Percentiles rank a stretch among this genome's conserved stretches.
Conservation (phyloP, 1,284 basidiomycete genomes). For the Puccinia hordei region DNA sequence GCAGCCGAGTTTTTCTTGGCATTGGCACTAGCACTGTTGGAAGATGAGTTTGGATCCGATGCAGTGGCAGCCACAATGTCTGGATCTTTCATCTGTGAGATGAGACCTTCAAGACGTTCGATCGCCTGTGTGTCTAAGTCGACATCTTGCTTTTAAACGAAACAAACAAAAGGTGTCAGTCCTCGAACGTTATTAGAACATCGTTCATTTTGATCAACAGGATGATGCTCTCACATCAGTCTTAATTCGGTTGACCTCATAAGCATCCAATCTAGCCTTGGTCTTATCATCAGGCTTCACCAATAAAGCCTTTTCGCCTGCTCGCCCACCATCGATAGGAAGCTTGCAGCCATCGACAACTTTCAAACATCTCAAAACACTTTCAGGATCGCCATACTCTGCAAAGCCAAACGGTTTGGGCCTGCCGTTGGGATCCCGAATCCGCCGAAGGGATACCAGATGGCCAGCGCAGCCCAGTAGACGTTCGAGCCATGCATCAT, state of each 20-base stretch:
- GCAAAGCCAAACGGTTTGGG: conserved; percentile 58
- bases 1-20: conserved; percentile 47
- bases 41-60: conserved; percentile 23
- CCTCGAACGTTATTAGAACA: neutral
- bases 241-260: conserved; percentile 55
- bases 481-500: conserved; percentile 56
- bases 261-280: conserved; percentile 55
- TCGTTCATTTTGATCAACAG: neutral
- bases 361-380: conserved; percentile 57
- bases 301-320: conserved; percentile 52
- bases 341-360: conserved; percentile 55
- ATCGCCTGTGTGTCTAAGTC: conserved; percentile 49
- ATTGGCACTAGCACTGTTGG: conserved; percentile 28
- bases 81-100: conserved; percentile 51
- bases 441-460: conserved; percentile 55
- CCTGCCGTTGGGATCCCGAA: conserved; percentile 53
- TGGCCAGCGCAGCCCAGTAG: conserved; percentile 57
- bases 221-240: conserved; percentile 53
- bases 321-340: conserved; percentile 52
- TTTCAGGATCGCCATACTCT: conserved; percentile 58
- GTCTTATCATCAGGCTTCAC: conserved; percentile 59
- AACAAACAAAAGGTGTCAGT: neutral
- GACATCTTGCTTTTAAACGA: conserved; percentile 42
- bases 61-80: conserved; percentile 44
- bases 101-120: conserved; percentile 48